phyloP scores from a whole-genome alignment of 768 basidiomycete genomes.

The Artomyces pyxidatus region DNA sequence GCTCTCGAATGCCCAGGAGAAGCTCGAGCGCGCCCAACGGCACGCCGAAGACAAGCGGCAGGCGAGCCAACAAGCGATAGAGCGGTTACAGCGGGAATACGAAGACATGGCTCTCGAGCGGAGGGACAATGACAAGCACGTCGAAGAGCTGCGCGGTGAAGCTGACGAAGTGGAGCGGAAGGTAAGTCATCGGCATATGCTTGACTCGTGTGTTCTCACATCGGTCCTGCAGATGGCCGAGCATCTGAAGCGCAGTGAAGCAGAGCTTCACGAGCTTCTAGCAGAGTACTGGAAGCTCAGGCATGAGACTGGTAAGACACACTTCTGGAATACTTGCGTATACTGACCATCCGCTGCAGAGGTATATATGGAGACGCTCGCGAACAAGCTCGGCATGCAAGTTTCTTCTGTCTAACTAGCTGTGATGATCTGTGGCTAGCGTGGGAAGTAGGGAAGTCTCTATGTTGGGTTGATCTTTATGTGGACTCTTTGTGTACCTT shows the following conservation, averaged over 20 bases:
- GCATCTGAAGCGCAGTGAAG: constrained; percentile 65
- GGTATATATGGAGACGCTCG: constrained; percentile 81
- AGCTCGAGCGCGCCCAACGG: constrained; percentile 69
- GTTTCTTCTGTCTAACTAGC: constrained; percentile 16
- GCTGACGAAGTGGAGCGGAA: constrained; percentile 60
- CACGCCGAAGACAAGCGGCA: constrained; percentile 75
- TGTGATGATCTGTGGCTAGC: no score
- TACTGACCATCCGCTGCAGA: constrained; percentile 32
- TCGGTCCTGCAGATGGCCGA: constrained; percentile 56
- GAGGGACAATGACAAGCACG: constrained; percentile 68
- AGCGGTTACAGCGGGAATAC: constrained; percentile 70
- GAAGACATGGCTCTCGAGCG: constrained; percentile 71
- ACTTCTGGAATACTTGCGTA: not conserved
- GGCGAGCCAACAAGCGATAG: constrained; percentile 66
- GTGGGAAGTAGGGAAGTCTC: no score
- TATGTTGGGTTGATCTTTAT: no score
- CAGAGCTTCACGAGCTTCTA: constrained; percentile 73
- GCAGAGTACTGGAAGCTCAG: constrained; percentile 78
- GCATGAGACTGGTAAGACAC: constrained; percentile 64
- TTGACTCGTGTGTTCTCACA: not conserved
- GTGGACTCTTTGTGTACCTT: no score
- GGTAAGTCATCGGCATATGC: constrained; percentile 28
- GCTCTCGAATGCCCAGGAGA: constrained; percentile 72
- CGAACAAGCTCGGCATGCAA: constrained; percentile 68
- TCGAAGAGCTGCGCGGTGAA: constrained; percentile 67